phyloP scores from a whole-genome alignment of 805 yeast species.

The Vanderwaltozyma yarrowii region DNA sequence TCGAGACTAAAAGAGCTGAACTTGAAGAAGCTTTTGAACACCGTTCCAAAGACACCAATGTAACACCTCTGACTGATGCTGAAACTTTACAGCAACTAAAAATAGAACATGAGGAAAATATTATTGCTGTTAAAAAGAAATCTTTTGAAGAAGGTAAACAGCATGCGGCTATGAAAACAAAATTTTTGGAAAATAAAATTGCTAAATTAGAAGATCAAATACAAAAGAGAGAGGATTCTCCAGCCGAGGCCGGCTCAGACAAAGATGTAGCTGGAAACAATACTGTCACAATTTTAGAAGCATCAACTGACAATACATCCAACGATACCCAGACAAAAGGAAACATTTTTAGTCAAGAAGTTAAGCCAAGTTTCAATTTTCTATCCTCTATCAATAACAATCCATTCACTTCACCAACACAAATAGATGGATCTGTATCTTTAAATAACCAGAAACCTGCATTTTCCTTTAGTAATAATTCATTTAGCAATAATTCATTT shows the following conservation, averaged over 20 bases:
- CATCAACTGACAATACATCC: neutral
- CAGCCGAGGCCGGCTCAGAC: neutral
- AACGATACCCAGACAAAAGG: neutral
- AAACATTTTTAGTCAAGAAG: neutral
- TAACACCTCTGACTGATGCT: neutral
- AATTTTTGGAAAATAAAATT: slow-evolving; percentile 22
- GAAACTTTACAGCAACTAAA: slow-evolving; percentile 1
- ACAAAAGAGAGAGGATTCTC: neutral
- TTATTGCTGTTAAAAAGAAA: slow-evolving; percentile 15
- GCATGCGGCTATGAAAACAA: slow-evolving; percentile 25
- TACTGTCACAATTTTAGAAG: neutral
- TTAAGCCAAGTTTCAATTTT: slow-evolving; percentile 5
- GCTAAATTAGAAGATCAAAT: slow-evolving; percentile 22
- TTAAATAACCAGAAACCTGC: slow-evolving; percentile 7
- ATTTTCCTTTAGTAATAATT: slow-evolving; percentile 6
- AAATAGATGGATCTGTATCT: neutral
- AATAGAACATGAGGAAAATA: slow-evolving; percentile 13
- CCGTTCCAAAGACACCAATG: slow-evolving; percentile 1
- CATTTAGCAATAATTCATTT: slow-evolving; percentile 1
- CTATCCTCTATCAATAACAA: slow-evolving; percentile 4
- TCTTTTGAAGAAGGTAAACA: slow-evolving; percentile 27
- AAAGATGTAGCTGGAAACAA: neutral
- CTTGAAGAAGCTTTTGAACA: slow-evolving; percentile 17
- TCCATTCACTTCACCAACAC: slow-evolving; percentile 12
- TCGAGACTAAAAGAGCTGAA: slow-evolving; percentile 32